Evolutionary conservation across 2,329 filamentous ascomycete species (phyloP), one percentile per base, ranked within the genome.

Genomic region (Fusarium sp.): DNA sequence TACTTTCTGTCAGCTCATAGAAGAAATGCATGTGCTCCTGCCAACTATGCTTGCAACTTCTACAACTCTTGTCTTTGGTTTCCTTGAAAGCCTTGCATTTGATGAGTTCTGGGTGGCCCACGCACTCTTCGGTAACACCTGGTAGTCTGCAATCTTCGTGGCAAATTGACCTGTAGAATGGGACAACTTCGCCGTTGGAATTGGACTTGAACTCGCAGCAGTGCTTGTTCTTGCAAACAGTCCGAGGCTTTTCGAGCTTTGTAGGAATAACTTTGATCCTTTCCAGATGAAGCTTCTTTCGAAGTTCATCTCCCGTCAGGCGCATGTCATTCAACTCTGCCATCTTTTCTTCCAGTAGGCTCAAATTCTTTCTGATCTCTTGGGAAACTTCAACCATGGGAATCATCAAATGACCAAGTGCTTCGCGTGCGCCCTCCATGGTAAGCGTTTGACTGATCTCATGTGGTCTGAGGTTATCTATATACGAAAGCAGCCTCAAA

Each of bases 301-400:
- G 50, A 1, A 75, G 28, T 8, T 65, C 15, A 8, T 71, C 41
- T 1, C 50, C 55, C 1, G 35, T 69, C 1, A 68, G 44, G 5
- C 41, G 32, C 13, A 17, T 51, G 13, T 70, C 48, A 3, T 24
- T 20, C 5, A 76, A 53, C 18, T 70, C 71, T 13, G 67, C 30
- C 9, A 42, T 30, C 20, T 39, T 50, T 1, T 70, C 57, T 1
- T 57, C 26, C 7, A 67, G n/a, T 8, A 53, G 17, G 8, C 30
- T 32, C 17, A 76, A 54, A n/a, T 57, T 75, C 6, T 30, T 22
- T 20, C 32, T 62, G 9, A 78, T 71, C 3, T 4, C 22, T 5
- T 68, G 64, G 0, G 76, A 58, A 8, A 78, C 64, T 1, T 54
- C 35, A 4, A 76, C 70, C 63, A 78, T 78, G 2, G 76, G 76